Conservation (phyloP, 768 basidiomycete genomes). For the Sarcomyxa edulis region DNA sequence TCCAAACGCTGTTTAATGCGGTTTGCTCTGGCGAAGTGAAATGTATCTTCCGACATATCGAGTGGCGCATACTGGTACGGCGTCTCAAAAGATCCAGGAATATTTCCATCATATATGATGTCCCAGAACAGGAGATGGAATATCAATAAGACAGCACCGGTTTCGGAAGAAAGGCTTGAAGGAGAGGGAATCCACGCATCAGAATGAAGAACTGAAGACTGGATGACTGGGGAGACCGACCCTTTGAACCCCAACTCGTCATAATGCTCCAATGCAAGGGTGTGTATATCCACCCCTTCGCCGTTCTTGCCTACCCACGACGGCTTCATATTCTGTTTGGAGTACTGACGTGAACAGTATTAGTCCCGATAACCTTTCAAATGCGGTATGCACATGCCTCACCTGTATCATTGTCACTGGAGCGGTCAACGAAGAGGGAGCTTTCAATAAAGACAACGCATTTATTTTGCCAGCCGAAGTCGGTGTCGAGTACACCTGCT, state of each 20-base stretch:
- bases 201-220: neutral
- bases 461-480: too few species aligned
- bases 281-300: conserved; percentile 75
- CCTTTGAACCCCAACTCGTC: conserved; percentile 80
- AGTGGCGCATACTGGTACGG: conserved; percentile 84
- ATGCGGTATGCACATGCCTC: too few species aligned
- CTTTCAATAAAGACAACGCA: too few species aligned
- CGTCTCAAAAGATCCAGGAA: conserved; percentile 94
- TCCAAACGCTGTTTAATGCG: conserved; percentile 61
- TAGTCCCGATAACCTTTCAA: too few species aligned
- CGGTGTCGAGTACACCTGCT: too few species aligned
- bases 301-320: conserved; percentile 68
- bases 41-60: conserved; percentile 84
- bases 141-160: conserved; percentile 69
- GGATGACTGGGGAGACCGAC: conserved; percentile 33
- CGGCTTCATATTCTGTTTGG: conserved; percentile 49
- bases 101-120: conserved; percentile 66
- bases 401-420: too few species aligned
- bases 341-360: too few species aligned
- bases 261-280: conserved; percentile 77
- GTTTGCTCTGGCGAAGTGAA: conserved; percentile 70
- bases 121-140: conserved; percentile 93
- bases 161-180: conserved; percentile 81
- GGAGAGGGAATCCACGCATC: neutral
- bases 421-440: too few species aligned